A percentile compares a stretch with the other conserved stretches of the same genome.
phyloP scores from a whole-genome alignment of 345 rosid genomes.

The Carallia brachiata region DNA sequence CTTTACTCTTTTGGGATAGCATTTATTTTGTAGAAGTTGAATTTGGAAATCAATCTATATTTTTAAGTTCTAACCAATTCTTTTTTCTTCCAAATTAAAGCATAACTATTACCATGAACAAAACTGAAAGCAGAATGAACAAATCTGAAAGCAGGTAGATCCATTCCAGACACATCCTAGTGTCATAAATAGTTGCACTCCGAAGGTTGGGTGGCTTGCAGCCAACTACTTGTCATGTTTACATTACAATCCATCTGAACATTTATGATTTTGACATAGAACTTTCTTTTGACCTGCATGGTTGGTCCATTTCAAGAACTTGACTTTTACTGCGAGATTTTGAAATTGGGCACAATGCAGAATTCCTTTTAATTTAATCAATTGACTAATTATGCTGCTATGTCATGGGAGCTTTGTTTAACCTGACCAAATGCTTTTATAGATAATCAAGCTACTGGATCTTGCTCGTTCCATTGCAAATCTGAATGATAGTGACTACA shows the following conservation, averaged over 20 bases:
- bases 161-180: not conserved
- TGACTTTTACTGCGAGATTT: not conserved
- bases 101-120: too few relatives aligned
- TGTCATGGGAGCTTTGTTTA: slow-evolving; percentile 1
- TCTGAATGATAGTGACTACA: slow-evolving; percentile 61
- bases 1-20: too few relatives aligned
- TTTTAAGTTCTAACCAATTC: too few relatives aligned
- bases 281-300: not conserved
- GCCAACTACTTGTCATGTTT: not conserved
- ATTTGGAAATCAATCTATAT: too few relatives aligned
- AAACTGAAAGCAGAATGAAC: too few relatives aligned
- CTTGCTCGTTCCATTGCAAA: slow-evolving; percentile 76
- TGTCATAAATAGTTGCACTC: not conserved
- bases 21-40: too few relatives aligned
- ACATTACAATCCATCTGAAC: not conserved
- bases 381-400: slow-evolving; percentile 13
- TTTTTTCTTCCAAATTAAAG: too few relatives aligned
- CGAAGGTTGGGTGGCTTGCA: not conserved
- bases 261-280: not conserved
- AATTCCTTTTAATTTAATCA: not conserved
- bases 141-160: too few relatives aligned
- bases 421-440: slow-evolving; percentile 24
- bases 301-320: not conserved
- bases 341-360: not conserved
- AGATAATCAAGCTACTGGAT: slow-evolving; percentile 74